Base-by-base conservation (phyloP, 441 rosid species). In the Corymbia calophylla region DNA sequence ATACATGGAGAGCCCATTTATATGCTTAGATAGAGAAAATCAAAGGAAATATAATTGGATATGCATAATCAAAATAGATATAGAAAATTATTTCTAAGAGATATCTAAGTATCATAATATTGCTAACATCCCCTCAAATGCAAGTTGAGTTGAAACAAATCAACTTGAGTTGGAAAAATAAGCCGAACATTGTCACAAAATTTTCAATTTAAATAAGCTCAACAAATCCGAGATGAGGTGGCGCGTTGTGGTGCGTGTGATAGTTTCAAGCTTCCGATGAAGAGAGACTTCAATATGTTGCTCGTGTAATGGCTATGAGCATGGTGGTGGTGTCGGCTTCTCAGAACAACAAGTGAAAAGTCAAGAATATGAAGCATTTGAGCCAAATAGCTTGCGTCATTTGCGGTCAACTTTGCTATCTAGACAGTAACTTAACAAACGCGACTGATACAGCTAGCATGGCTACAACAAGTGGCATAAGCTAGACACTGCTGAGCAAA, bases 401-500 rank as follows among this genome's bases (percentile, higher is more conserved):
- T 56, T 56, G 62, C 5, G 16, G 0, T 56, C 62, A 56, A 56
- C 62, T 56, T 56, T 56, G 13, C 13, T 56, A 0, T 27, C 1
- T 21, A 0, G 62, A 56, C 13, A 56, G 0, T 56, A 56, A 0
- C 29, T 23, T 56, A 56, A 56, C 6, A 56, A 0, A 23, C 5
- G 6, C 23, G 23, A 5, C 62, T 12, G 0, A 56, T 23, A 56
- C 0, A 5, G 23, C 29, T 56, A 5, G 16, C 62, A 9, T 23
- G 23, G 62, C 62, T 56, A 56, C 62, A 56, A 9, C 62, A 56
- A 56, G 62, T 5, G 23, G 23, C 23, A 56, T 56, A 56, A 56
- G 62, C 62, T 0, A 0, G 0, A 12, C 2, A 0, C 0, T 0
- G 1, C 13, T 56, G 23, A 39, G 23, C 0, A 56, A 56, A 56